Evolutionary conservation across 2,329 filamentous ascomycete species (phyloP), one percentile per base, ranked within the genome.

Genomic region (Pestalotiopsis sp.): DNA sequence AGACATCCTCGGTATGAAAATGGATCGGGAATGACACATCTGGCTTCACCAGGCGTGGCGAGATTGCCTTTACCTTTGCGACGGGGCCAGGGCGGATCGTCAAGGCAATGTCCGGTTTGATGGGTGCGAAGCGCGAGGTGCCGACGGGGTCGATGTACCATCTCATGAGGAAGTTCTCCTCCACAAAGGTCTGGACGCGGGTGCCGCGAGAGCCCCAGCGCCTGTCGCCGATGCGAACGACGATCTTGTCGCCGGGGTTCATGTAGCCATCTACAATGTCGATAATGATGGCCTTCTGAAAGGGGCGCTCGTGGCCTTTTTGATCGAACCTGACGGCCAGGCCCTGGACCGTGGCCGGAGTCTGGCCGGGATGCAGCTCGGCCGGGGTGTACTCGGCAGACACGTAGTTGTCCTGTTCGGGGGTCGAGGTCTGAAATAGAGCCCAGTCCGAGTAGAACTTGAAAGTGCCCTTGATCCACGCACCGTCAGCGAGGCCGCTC

Each of bases 361-460:
- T 75, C 60, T 80, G 77, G 0, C 73, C 73, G 1, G 73, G 72
- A 35, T 71, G 70, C 9, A 79, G 67, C 4, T 70, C 56, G 1
- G 70, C 71, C 0, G 77, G 67, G 5, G 68, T 30, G 44, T 79
- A 79, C 67, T 79, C 76, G 1, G 77, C 75, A 13, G 75, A 77
- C 6, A 79, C 73, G 65, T 78, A 78, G 62, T 78, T 78, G 57
- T 78, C 73, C 24, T 69, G 56, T 14, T 35, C 70, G 3, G 70
- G 72, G 64, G 78, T 72, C 1, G 78, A 75, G 2, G 77, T 78
- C 65, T 79, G 77, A 61, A 78, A 79, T 1, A 78, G 68, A 2
- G 76, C 76, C 78, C 77, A 79, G 68, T 79, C 77, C 38, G 77
- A 79, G 69, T 80, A 79, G 52, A 80, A 79, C 58, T 80, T 79